Base-by-base conservation (phyloP, 192 early-diverging fungal genomes). In the Coemansia sp. region DNA sequence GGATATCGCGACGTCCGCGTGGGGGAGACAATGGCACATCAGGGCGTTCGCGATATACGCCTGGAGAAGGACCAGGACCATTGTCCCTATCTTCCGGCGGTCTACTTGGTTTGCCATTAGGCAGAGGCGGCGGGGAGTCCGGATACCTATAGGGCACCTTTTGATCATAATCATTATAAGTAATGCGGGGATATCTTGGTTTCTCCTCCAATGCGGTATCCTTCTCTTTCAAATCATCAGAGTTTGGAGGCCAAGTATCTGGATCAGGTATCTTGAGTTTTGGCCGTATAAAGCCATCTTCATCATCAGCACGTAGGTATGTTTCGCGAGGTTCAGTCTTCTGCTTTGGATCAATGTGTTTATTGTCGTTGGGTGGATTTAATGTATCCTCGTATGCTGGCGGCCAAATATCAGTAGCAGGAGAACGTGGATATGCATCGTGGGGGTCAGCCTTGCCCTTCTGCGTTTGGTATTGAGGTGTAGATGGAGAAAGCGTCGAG, bases 241-340 rank as follows among this genome's bases (percentile, higher is more conserved):
- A 22, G 0, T 31, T 51, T 30, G 23, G 30, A 10, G 59, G 59
- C 59, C 59, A 61, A 19, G 24, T 32, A 8, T 19, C 27, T 5
- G 24, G 28, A 7, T 34, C 59, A 0, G 21, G n/a, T 7, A 18
- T 21, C 8, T 26, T 30, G 7, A 21, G 48, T 38, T 67, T 67
- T 12, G 65, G 65, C 28, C 25, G 47, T 3, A 68, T 61, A 8
- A 25, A 60, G 2, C 54, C 66, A 31, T 54, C 66, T 8, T 53
- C 51, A 21, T 32, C 32, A 18, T 68, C 67, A 14, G 51, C 50
- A 25, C 34, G 32, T 14, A 54, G 19, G 28, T 63, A 63, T 14
- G 51, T 63, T 47, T 63, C 61, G 0, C 52, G 31, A 10, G 56
- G 56, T 32, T 57, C 31, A 0, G 23, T 4, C 9, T 19, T 10